A percentile compares a stretch with the other conserved stretches of the same genome.
Evolutionary conservation across 169 alveolate species (phyloP).

Genomic region (Plasmodium coatneyi): DNA sequence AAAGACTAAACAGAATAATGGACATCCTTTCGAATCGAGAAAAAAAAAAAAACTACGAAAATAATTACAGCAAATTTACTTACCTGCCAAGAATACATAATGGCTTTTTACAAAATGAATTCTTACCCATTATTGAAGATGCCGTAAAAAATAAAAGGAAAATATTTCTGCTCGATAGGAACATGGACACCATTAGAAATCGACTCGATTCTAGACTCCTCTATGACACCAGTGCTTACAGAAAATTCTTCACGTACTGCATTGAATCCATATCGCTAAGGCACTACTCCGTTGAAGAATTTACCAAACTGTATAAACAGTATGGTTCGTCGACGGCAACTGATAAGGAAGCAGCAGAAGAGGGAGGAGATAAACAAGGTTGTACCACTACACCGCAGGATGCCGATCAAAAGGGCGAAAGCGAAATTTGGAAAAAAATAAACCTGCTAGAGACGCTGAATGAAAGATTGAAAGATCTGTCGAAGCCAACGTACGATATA

Average conservation of each 20-base stretch:
- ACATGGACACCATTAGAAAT: constrained; percentile 43
- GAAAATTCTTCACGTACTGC: constrained; percentile 58
- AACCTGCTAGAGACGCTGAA: constrained; percentile 12
- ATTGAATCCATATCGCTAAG: constrained; percentile 47
- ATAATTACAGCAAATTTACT: constrained; percentile 31
- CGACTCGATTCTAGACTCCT: constrained; percentile 52
- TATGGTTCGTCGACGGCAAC: not conserved
- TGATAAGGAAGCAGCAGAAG: not conserved
- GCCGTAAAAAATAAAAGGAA: constrained; percentile 31
- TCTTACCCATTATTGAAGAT: constrained; percentile 31
- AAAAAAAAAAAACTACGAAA: not conserved
- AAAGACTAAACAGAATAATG: constrained; percentile 40
- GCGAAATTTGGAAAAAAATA: constrained; percentile 29
- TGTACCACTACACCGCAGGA: not conserved
- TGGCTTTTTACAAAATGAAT: constrained; percentile 60
- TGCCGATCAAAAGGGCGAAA: not conserved
- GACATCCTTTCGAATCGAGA: constrained; percentile 1
- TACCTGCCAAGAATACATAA: constrained; percentile 73
- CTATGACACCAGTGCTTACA: constrained; percentile 60
- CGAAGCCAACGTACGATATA: constrained; percentile 56
- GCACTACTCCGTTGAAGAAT: constrained; percentile 23
- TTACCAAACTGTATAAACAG: constrained; percentile 13
- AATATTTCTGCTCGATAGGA: constrained; percentile 32
- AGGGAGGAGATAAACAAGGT: not conserved
- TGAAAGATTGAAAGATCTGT: constrained; percentile 21